Evolutionary conservation across 2,329 filamentous ascomycete species (phyloP), one percentile per base, ranked within the genome.

Genomic region (Fusarium metavorans): DNA sequence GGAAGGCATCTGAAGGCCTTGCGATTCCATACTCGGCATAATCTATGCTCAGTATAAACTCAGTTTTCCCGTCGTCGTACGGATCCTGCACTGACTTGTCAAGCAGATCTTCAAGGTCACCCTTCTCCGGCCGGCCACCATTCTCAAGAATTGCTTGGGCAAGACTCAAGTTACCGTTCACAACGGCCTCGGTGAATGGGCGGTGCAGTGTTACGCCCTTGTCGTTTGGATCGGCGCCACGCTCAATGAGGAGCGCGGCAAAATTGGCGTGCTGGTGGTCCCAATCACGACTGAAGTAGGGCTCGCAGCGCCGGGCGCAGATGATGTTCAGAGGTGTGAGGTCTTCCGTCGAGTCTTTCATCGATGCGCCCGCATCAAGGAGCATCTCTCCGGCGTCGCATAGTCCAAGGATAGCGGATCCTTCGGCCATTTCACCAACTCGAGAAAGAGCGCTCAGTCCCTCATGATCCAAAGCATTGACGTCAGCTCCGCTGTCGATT

Each of bases 1-100:
- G 54, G 32, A 76, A 77, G 6, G 61, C 71, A 25, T 78, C 69
- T 9, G 77, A 77, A 35, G 77, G 77, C 4, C 75, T 66, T 35
- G 58, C 13, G 35, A 79, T 79, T n/a, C 37, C 67, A 39, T 77
- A 70, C 64, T 79, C 76, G 50, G 67, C 70, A 41, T 64, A 78
- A 58, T 79, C 76, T 52, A 79, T 58, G 48, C 62, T 60, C 23
- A 79, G 59, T 5, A 78, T 68, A 39, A 74, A 79, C 18, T 73
- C 71, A 2, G 76, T 77, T 60, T 74, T 78, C 41, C 77, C 77
- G 20, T 78, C 76, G 27, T 79, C 77, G 27, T 79, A 79, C 50
- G 75, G 70, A 37, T 79, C 77, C 35, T 73, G 65, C 7, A 77
- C 71, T 18, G 68, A 75, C 32, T 73, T 68, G 10, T 48, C 58